phyloP scores from a whole-genome alignment of 2,329 filamentous ascomycete species.

The Xylaria sp. region DNA sequence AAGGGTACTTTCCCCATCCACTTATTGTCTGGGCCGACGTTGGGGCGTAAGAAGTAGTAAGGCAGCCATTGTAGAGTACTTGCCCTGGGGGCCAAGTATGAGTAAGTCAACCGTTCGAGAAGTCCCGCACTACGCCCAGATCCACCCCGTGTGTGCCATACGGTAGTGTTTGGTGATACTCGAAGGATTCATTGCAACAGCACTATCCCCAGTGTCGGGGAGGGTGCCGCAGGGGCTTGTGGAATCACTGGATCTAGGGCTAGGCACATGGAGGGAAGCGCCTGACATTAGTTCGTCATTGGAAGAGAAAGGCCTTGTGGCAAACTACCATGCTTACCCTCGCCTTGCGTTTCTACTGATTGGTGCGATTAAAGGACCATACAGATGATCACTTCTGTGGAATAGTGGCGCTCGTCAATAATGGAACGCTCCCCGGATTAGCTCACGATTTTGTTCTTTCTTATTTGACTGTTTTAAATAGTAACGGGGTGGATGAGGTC shows the following conservation, averaged over 20 bases:
- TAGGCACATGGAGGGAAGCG: background rate
- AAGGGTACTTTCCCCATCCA: background rate
- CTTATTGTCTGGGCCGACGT: background rate
- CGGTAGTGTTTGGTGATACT: background rate
- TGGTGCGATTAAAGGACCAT: conserved; percentile 4
- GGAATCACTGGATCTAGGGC: background rate
- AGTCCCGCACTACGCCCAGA: background rate
- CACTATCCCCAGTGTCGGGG: background rate
- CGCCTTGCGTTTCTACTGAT: background rate
- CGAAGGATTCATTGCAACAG: conserved; percentile 2
- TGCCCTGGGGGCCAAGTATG: background rate
- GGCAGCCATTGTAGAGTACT: conserved; percentile 7
- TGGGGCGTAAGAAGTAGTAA: background rate
- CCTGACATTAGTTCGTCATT: background rate
- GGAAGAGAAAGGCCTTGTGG: background rate
- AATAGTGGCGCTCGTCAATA: background rate
- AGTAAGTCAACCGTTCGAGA: background rate
- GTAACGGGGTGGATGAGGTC: background rate
- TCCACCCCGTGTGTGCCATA: background rate
- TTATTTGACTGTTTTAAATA: background rate
- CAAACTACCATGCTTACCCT: background rate
- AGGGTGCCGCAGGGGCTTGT: background rate
- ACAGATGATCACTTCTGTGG: background rate
- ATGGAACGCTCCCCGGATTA: background rate
- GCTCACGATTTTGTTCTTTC: background rate